These are phyloP conservation scores for Mucor indicus DNA, from an alignment of 371 early-diverging fungal genomes.

Conservation along the genomic window DNA sequence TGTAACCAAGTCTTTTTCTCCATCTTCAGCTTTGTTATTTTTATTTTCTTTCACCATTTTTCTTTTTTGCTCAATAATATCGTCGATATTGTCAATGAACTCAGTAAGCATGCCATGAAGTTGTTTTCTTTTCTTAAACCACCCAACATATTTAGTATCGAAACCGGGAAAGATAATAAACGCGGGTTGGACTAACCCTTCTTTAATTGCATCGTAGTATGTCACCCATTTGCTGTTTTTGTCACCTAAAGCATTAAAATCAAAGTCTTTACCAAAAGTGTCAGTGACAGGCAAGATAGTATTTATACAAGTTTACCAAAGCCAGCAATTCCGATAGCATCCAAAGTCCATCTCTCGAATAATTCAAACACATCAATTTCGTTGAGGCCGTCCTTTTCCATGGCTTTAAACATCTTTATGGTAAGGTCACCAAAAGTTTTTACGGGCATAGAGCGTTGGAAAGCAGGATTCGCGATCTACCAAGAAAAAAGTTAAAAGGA, in stretches of 20 bases:
- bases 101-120: conserved; percentile 3
- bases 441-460: conserved; percentile 11
- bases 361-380: background rate
- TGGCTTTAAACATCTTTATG: background rate
- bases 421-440: conserved; percentile 7
- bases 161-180: conserved; percentile 21
- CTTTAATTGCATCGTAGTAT: conserved; percentile 11
- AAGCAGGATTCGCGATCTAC: conserved; percentile 14
- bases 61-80: conserved; percentile 26
- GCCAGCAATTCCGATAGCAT: conserved; percentile 21
- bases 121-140: conserved; percentile 7
- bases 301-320: too few relatives aligned
- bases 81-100: conserved; percentile 6
- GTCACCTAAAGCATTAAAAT: conserved; percentile 7
- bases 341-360: conserved; percentile 22
- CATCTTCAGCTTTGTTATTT: background rate
- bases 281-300: too few relatives aligned
- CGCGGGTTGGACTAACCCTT: conserved; percentile 2
- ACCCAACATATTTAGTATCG: conserved; percentile 7
- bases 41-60: conserved; percentile 1
- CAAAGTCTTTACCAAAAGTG: too few relatives aligned
- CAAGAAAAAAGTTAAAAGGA: too few relatives aligned
- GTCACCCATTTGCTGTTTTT: conserved; percentile 14
- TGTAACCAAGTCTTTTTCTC: conserved; percentile 43
- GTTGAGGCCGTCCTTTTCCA: conserved; percentile 2